Evolutionary conservation across 345 rosid species (phyloP), one percentile per base, ranked within the genome.

Genomic region (Sapria himalayana): DNA sequence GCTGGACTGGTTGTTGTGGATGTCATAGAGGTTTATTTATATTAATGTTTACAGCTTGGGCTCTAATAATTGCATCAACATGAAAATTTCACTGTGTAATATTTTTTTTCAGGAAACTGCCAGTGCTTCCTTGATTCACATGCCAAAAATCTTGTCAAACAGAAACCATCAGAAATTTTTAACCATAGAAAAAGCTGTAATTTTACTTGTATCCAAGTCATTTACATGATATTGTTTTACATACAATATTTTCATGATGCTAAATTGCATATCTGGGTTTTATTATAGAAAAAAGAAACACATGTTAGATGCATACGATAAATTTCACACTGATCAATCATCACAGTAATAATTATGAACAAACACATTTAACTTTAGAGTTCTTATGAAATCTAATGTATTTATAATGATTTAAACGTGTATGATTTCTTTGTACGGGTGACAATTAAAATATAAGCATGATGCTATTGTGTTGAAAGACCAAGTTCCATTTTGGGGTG

Each of bases 1-100:
- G 76, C 81, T 37, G 98, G 98, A 33, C 51, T 89, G 59, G 72
- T 89, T 44, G 78, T 89, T 42, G 85, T 86, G 45, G 97, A 86
- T 60, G 97, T 86, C 53, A 92, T 86, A 17, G 97, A 81, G 94
- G 97, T 82, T 54, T 46, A 63, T n/a, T 56, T 60, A 16, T 8
- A 23, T 29, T 27, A 40, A 19, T 17, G 19, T 38, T 22, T n/a
- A 25, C 8, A 18, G 7, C 36, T 11, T 54, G 31, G 33, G 45
- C 39, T 49, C 44, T 42, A 15, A 41, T 33, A 37, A 18, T 67
- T 45, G 25, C 35, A 49, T 52, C 27, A 13, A 19, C 15, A 45
- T 45, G 34, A 37, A 55, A 36, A 17, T 29, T 25, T 46, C 7
- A 29, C 39, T 48, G 18, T 24, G 37, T 32, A 43, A n/a, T n/a